Base-by-base conservation (phyloP, 2,329 filamentous ascomycete genomes). In the Calonectria hawksworthii region DNA sequence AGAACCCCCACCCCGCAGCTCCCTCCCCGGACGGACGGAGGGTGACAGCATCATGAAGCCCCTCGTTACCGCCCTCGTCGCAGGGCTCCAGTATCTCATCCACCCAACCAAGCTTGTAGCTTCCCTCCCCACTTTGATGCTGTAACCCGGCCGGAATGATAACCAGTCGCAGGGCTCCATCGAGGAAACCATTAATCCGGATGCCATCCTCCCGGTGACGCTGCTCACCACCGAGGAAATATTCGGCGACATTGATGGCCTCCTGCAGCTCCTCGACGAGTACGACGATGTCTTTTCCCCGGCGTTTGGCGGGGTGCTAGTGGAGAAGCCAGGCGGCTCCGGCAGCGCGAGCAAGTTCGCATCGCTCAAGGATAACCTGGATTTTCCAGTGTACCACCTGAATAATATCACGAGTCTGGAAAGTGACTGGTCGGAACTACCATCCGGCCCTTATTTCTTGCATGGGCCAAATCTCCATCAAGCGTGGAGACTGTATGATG, bases 371-470 rank as follows among this genome's bases (percentile, higher is more conserved):
- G 65, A 30, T 9, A 23, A 18, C 16, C 23, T 44, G 4, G n/a
- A 61, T 38, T 75, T 54, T 36, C 65, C 75, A 11, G 30, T 81
- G 47, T 80, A 84, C 30, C 79, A 80, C 14, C 69, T 81, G n/a
- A 75, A 75, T 10, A 56, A 73, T 34, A 64, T 78, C 23, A 72
- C 69, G 26, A 73, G 76, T 6, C 16, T 82, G 0, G 72, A 72
- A 18, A 72, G 74, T 4, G 70, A 76, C 16, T 74, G 84, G 38
- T 75, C 77, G 0, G 72, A 82, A 10, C 70, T 87, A 28, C 84
- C 86, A 0, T 86, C 86, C 1, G 86, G 86, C 0, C 86, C 86
- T 3, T 87, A 87, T 70, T 86, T 87, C 30, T 77, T 87, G 0
- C 83, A 86, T 51, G 86, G 86, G 0, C 85, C 84, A 2, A 86